phyloP scores from a whole-genome alignment of 257 asterid genomes.

The Solanum stenotomum region DNA sequence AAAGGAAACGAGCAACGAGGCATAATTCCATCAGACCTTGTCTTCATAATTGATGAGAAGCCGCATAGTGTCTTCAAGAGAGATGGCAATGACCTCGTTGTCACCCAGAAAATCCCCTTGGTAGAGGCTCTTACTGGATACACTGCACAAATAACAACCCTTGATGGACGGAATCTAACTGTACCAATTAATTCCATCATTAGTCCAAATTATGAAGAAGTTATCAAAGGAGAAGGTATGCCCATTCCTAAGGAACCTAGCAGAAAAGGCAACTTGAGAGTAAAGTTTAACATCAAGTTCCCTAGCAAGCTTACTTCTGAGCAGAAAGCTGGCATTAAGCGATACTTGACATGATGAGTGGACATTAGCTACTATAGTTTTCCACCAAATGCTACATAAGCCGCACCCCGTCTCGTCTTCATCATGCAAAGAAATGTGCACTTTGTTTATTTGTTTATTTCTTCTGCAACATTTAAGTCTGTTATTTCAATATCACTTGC shows the following conservation, averaged over 20 bases:
- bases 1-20: slow-evolving; percentile 81
- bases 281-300: slow-evolving; percentile 72
- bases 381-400: slow-evolving; percentile 10
- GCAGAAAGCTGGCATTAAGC: slow-evolving; percentile 74
- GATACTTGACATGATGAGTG: slow-evolving; percentile 37
- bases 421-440: neutral
- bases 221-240: slow-evolving; percentile 85
- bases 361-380: neutral
- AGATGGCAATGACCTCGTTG: slow-evolving; percentile 74
- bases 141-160: slow-evolving; percentile 58
- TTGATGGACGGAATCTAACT: slow-evolving; percentile 64
- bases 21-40: slow-evolving; percentile 70
- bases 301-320: slow-evolving; percentile 79
- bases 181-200: slow-evolving; percentile 51
- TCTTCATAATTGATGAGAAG: slow-evolving; percentile 79
- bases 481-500: neutral
- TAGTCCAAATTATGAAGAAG: slow-evolving; percentile 70
- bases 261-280: slow-evolving; percentile 60
- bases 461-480: neutral
- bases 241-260: slow-evolving; percentile 89
- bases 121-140: slow-evolving; percentile 78
- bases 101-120: slow-evolving; percentile 63
- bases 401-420: neutral
- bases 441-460: neutral
- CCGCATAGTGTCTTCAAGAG: slow-evolving; percentile 70